A percentile compares a stretch with the other conserved stretches of the same genome.
Conservation (phyloP, 1,284 basidiomycete species). For the Naganishia sp. region DNA sequence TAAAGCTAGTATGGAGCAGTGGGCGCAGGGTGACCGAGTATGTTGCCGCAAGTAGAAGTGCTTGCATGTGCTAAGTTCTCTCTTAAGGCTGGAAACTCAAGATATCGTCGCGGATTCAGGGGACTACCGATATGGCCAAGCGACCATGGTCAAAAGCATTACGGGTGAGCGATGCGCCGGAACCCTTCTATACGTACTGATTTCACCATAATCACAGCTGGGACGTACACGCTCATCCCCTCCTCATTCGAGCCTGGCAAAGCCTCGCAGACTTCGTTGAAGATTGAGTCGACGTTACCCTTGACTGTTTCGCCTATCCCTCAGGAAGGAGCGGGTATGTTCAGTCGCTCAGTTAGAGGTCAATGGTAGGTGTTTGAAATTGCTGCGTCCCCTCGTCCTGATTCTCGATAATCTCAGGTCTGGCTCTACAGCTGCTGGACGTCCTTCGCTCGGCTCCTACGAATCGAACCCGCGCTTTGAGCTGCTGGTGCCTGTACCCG, state of each 20-base stretch:
- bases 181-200: background rate
- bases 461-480: constrained; percentile 68
- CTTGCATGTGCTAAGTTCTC: background rate
- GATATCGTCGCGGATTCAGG: constrained; percentile 74
- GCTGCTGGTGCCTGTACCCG: constrained; percentile 60
- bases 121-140: constrained; percentile 76
- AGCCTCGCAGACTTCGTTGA: constrained; percentile 65
- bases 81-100: constrained; percentile 60
- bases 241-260: constrained; percentile 78
- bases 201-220: constrained; percentile 58
- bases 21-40: constrained; percentile 74
- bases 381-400: too few relatives aligned
- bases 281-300: constrained; percentile 63
- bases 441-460: constrained; percentile 66
- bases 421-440: constrained; percentile 62
- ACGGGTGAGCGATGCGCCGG: too few relatives aligned
- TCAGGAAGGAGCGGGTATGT: constrained; percentile 91
- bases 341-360: constrained; percentile 52
- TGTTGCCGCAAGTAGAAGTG: constrained; percentile 41
- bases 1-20: constrained; percentile 72
- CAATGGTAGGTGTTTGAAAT: too few relatives aligned
- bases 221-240: constrained; percentile 76
- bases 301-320: constrained; percentile 53
- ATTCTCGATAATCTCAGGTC: constrained; percentile 56
- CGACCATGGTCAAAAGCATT: constrained; percentile 57